Evolutionary conservation across 164 flowering plant genomes (phyloP).

Genomic region (Santalum album): DNA sequence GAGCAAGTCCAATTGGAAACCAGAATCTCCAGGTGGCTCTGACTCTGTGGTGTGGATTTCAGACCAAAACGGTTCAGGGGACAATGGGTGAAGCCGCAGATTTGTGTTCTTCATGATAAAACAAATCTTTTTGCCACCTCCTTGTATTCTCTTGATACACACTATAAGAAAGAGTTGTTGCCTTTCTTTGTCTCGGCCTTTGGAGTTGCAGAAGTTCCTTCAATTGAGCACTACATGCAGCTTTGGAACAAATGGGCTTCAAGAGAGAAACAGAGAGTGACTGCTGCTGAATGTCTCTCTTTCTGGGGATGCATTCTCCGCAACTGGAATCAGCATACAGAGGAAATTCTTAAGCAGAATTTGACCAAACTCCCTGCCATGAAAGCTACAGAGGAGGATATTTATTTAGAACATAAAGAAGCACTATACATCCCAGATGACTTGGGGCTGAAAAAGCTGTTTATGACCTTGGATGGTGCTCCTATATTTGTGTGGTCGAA

Average conservation of each 20-base stretch:
- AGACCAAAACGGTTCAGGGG: not conserved
- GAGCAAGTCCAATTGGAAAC: conserved; percentile 8
- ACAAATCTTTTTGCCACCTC: conserved; percentile 5
- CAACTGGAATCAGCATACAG: conserved; percentile 5
- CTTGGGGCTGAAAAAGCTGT: conserved; percentile 2
- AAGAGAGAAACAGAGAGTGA: not conserved
- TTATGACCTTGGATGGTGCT: not conserved
- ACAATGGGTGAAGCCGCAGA: conserved; percentile 10
- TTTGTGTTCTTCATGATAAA: conserved; percentile 11
- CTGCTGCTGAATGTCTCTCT: conserved; percentile 4
- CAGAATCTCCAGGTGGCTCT: not conserved
- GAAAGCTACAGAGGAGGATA: not conserved
- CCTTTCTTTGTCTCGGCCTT: conserved; percentile 10
- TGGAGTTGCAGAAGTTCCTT: conserved; percentile 13
- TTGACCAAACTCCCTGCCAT: conserved; percentile 8
- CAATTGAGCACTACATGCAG: conserved; percentile 9
- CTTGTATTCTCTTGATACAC: conserved; percentile 9
- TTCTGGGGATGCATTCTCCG: conserved; percentile 5
- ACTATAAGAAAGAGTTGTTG: conserved; percentile 9
- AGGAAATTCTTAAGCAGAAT: not conserved
- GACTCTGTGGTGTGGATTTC: conserved; percentile 12
- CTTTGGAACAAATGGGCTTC: conserved; percentile 14
- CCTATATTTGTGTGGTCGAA: conserved; percentile 10
- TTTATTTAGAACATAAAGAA: conserved; percentile 3
- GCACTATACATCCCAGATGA: conserved; percentile 1